Base-by-base conservation (phyloP, 371 early-diverging fungal genomes). In the Lichtheimia hyalospora region DNA sequence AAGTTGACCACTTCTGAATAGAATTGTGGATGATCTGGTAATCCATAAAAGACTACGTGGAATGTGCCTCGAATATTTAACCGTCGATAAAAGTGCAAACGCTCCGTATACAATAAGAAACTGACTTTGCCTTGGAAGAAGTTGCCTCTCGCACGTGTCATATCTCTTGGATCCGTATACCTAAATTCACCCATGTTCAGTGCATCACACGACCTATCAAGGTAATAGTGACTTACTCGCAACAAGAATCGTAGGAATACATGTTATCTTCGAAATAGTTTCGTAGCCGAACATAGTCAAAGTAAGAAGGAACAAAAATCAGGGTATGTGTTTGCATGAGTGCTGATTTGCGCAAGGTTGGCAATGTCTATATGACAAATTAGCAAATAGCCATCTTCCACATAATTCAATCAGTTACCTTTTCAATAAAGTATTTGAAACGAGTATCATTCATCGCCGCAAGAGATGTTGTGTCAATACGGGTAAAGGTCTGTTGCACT, bases 271-370 rank as follows among this genome's bases (percentile, higher is more conserved):
- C 80, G 58, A 95, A 77, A 65, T 91, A 89, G 64, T 96, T 96
- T 48, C 96, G 82, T 25, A 99, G 58, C 7, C 95, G 83, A 10
- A 97, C 92, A 83, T 89, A 99, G 65, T 99, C 99, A 78, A 97
- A 95, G 69, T 97, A 99, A 12, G 92, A 91, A n/a, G 98, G 92
- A 7, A 96, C 86, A 73, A 93, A 92, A 44, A 99, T 84, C 67
- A 95, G 74, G 50, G 91, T 88, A 71, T 92, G 91, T 16, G 84
- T 78, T 72, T 89, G 86, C 58, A 57, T 82, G 24, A 83, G 73
- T 21, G 84, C 81, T 20, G 84, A 84, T 57, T 79, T 81, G 50
- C 84, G 85, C 25, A 86, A 71, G 8, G 81, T 67, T 6, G 87
- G 87, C 3, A 87, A 53, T 27, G 84, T 83, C 66, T 83, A 62